Percentiles rank a stretch among this genome's conserved stretches.
These are phyloP conservation scores for Sphaerosporella brunnea DNA, from an alignment of 495 filamentous ascomycete genomes.

Conservation along the genomic window DNA sequence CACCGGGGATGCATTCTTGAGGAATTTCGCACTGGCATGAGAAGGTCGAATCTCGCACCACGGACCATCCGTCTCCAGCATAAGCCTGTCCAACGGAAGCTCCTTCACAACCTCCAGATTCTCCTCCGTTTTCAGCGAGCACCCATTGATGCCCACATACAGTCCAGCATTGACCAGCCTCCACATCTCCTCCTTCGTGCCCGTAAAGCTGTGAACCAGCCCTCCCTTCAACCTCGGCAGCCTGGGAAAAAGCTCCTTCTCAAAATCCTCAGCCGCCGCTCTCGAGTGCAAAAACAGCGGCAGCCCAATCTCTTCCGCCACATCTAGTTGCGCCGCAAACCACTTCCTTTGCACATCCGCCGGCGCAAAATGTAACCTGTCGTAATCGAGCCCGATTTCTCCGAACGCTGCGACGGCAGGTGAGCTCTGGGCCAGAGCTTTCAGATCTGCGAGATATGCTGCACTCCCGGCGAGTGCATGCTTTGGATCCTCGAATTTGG, in stretches of 20 bases:
- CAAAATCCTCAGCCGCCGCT: conserved; percentile 68
- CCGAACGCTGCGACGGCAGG: conserved; percentile 60
- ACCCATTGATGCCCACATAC: conserved; percentile 78
- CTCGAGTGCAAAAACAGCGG: conserved; percentile 83
- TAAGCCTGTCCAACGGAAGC: conserved; percentile 53
- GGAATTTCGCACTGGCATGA: conserved; percentile 43
- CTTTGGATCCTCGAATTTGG: conserved; percentile 45
- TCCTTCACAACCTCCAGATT: conserved; percentile 65
- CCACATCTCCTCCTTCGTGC: conserved; percentile 63
- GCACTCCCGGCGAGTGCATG: conserved; percentile 26
- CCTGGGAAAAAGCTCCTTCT: conserved; percentile 38
- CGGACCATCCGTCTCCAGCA: conserved; percentile 88
- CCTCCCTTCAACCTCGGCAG: conserved; percentile 41
- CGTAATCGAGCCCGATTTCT: conserved; percentile 92
- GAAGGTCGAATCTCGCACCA: conserved; percentile 59
- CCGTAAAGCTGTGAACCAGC: conserved; percentile 82
- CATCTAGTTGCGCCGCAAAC: conserved; percentile 59
- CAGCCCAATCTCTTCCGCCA: conserved; percentile 60
- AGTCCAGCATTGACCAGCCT: conserved; percentile 56
- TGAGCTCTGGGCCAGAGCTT: conserved; percentile 35
- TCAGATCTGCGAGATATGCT: conserved; percentile 39
- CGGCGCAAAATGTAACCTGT: conserved; percentile 60
- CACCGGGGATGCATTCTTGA: conserved; percentile 23
- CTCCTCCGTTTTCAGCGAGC: conserved; percentile 79
- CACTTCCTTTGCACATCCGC: conserved; percentile 66